Conservation (phyloP, 2,329 filamentous ascomycete species). For the Aspergillus sp. region DNA sequence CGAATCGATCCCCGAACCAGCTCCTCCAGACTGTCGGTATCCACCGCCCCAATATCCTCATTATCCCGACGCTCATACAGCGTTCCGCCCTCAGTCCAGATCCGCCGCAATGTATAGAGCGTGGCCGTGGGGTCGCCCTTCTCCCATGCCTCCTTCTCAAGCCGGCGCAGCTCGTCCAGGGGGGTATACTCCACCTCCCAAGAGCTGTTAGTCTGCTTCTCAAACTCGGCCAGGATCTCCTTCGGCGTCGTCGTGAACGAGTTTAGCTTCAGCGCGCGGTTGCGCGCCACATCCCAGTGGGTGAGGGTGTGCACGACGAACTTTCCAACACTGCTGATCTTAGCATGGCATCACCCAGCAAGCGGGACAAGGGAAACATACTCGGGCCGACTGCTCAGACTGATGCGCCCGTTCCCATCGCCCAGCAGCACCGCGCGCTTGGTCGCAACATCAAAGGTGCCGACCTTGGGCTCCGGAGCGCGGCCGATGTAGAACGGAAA, state of each 20-base stretch:
- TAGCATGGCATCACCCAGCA: constrained; percentile 1
- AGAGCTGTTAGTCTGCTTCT: constrained; percentile 60
- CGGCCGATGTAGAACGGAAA: constrained; percentile 53
- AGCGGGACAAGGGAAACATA: constrained; percentile 40
- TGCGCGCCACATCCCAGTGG: constrained; percentile 54
- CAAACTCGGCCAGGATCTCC: constrained; percentile 64
- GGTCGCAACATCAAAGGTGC: constrained; percentile 58
- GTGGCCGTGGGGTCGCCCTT: constrained; percentile 54
- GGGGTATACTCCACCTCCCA: constrained; percentile 58
- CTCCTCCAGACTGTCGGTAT: constrained; percentile 54
- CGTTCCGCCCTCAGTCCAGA: constrained; percentile 72
- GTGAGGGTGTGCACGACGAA: constrained; percentile 62
- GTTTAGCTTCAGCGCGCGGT: constrained; percentile 64
- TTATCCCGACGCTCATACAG: constrained; percentile 70
- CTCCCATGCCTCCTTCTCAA: constrained; percentile 62
- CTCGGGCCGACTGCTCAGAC: constrained; percentile 71
- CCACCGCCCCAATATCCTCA: constrained; percentile 53
- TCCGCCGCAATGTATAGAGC: constrained; percentile 61
- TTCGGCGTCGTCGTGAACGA: constrained; percentile 67
- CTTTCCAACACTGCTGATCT: constrained; percentile 59
- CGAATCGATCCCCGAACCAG: constrained; percentile 38
- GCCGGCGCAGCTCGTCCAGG: constrained; percentile 52
- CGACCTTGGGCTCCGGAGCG: constrained; percentile 42
- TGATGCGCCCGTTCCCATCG: constrained; percentile 60
- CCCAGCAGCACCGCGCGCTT: constrained; percentile 63